Evolutionary conservation across 495 filamentous ascomycete species (phyloP).

Genomic region (Oidiodendron maius): DNA sequence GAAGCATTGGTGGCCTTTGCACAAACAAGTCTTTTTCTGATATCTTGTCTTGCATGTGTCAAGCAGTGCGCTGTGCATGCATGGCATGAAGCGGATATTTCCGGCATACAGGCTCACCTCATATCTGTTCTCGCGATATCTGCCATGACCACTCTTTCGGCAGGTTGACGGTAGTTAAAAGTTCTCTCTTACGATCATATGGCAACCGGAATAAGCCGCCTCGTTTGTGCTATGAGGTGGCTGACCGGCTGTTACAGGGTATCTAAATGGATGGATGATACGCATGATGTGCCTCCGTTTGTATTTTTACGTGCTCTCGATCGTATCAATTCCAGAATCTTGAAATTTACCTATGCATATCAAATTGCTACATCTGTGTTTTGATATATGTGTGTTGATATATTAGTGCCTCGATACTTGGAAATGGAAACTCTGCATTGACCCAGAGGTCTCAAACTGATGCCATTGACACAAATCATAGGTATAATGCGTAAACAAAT

Average conservation of each 20-base stretch:
- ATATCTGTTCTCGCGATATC: slow-evolving; percentile 3
- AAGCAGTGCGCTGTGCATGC: background rate
- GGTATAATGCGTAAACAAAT: too few species aligned
- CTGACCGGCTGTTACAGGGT: slow-evolving; percentile 8
- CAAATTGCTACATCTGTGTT: background rate
- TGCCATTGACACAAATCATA: too few species aligned
- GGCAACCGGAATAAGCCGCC: slow-evolving; percentile 1
- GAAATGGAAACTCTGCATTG: too few species aligned
- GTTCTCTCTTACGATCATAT: too few species aligned
- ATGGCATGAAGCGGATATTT: slow-evolving; percentile 6
- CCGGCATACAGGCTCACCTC: slow-evolving; percentile 3
- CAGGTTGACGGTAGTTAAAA: slow-evolving; percentile 13
- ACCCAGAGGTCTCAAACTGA: too few species aligned
- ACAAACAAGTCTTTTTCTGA: slow-evolving; percentile 12
- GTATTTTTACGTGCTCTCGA: slow-evolving; percentile 20
- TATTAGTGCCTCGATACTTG: too few species aligned
- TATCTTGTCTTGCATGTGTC: slow-evolving; percentile 5
- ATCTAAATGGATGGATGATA: slow-evolving; percentile 16
- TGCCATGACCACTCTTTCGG: background rate
- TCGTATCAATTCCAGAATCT: slow-evolving; percentile 22
- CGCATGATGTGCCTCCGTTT: slow-evolving; percentile 13
- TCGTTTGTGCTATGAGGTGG: slow-evolving; percentile 11
- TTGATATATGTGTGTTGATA: too few species aligned
- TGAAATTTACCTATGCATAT: too few species aligned
- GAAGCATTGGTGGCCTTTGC: slow-evolving; percentile 18